These are phyloP conservation scores for Fusarium buharicum DNA, from an alignment of 2,329 filamentous ascomycete species.

Conservation along the genomic window DNA sequence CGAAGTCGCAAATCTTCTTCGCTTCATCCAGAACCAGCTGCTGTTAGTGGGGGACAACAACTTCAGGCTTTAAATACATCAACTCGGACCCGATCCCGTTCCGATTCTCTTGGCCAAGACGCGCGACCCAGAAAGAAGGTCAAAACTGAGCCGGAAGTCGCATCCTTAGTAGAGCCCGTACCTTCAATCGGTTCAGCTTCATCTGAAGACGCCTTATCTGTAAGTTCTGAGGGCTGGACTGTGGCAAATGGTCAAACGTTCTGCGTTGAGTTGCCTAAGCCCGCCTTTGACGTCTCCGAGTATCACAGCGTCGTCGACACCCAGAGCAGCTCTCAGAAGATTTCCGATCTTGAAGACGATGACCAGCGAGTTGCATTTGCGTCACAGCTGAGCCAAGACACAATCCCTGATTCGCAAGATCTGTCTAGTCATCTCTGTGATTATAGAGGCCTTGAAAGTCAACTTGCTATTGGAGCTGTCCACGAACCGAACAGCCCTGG, in stretches of 20 bases:
- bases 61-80: slow-evolving; percentile 28
- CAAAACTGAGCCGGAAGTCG: slow-evolving; percentile 35
- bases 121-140: slow-evolving; percentile 37
- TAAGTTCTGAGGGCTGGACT: slow-evolving; percentile 19
- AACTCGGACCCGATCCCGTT: slow-evolving; percentile 19
- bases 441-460: slow-evolving; percentile 15
- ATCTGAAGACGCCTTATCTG: slow-evolving; percentile 39
- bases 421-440: slow-evolving; percentile 43
- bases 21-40: slow-evolving; percentile 1
- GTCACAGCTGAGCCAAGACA: slow-evolving; percentile 49
- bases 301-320: slow-evolving; percentile 50
- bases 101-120: slow-evolving; percentile 24
- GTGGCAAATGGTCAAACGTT: slow-evolving; percentile 32
- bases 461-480: slow-evolving; percentile 4
- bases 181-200: slow-evolving; percentile 46
- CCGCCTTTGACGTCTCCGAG: slow-evolving; percentile 49
- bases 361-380: slow-evolving; percentile 49
- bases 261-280: slow-evolving; percentile 48
- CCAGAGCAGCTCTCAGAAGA: slow-evolving; percentile 43
- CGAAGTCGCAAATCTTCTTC: slow-evolving; percentile 8
- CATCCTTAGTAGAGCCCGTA: slow-evolving; percentile 47
- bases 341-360: slow-evolving; percentile 52
- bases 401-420: slow-evolving; percentile 59
- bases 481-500: slow-evolving; percentile 4
- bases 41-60: slow-evolving; percentile 37